Percentiles rank a stretch among this genome's conserved stretches.
phyloP scores from a whole-genome alignment of 2,329 filamentous ascomycete species.

The Arthrobotrys iridis region DNA sequence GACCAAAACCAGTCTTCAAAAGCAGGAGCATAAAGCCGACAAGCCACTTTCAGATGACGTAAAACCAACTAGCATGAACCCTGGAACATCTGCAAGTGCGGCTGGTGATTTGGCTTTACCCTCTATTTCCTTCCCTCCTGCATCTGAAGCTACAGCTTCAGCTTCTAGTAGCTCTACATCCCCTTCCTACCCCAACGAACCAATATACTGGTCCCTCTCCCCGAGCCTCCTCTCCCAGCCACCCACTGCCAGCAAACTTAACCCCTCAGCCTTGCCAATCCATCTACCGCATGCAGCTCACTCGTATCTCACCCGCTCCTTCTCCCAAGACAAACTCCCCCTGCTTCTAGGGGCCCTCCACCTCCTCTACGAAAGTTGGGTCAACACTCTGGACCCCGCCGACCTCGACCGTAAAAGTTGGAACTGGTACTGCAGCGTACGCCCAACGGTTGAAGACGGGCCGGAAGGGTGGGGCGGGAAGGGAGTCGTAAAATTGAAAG shows the following conservation, averaged over 20 bases:
- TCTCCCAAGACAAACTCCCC: slow-evolving; percentile 31
- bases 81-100: slow-evolving; percentile 18
- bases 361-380: slow-evolving; percentile 46
- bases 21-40: slow-evolving; percentile 21
- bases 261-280: slow-evolving; percentile 50
- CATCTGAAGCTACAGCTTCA: not conserved
- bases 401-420: slow-evolving; percentile 45
- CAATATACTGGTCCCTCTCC: slow-evolving; percentile 45
- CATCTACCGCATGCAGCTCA: slow-evolving; percentile 44
- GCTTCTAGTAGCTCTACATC: slow-evolving; percentile 3
- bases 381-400: slow-evolving; percentile 18
- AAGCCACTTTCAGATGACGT: slow-evolving; percentile 22
- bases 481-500: slow-evolving; percentile 33
- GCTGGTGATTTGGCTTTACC: slow-evolving; percentile 3
- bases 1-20: slow-evolving; percentile 30
- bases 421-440: slow-evolving; percentile 43
- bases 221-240: slow-evolving; percentile 33
- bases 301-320: slow-evolving; percentile 35
- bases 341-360: slow-evolving; percentile 40
- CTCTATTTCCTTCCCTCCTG: not conserved
- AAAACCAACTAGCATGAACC: slow-evolving; percentile 42
- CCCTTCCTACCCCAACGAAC: slow-evolving; percentile 10
- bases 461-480: slow-evolving; percentile 51
- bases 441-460: slow-evolving; percentile 44
- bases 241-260: slow-evolving; percentile 27